A percentile compares a stretch with the other conserved stretches of the same genome.
These are phyloP conservation scores for Kalaharituber pfeilii DNA, from an alignment of 2,329 filamentous ascomycete genomes.

Conservation along the genomic window DNA sequence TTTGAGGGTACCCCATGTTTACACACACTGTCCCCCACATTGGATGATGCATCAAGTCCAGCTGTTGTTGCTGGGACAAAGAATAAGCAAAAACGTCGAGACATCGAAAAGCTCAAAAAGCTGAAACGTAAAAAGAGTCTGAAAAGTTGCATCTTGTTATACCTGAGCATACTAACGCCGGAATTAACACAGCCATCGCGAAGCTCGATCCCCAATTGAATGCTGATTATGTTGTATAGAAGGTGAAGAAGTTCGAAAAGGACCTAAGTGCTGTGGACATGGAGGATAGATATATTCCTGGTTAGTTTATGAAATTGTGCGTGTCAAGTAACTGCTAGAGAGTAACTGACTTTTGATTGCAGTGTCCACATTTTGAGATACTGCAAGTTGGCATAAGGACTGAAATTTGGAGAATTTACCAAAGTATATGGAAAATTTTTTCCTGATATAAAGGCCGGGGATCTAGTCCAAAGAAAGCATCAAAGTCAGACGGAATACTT, in stretches of 20 bases:
- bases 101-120: no score
- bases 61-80: no score
- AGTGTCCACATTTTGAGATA: conserved; percentile 64
- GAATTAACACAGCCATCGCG: conserved; percentile 58
- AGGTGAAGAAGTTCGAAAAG: conserved; percentile 57
- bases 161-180: not conserved
- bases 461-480: conserved; percentile 18
- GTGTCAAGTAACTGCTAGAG: not conserved
- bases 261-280: conserved; percentile 72
- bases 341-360: conserved; percentile 6
- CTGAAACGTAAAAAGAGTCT: no score
- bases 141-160: conserved; percentile 3
- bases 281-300: conserved; percentile 62
- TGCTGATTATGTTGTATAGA: conserved; percentile 69
- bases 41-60: no score
- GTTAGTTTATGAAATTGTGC: conserved; percentile 31
- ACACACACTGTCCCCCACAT: no score
- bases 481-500: conserved; percentile 37
- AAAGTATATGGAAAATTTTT: conserved; percentile 50
- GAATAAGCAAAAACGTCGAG: no score
- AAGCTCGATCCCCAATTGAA: conserved; percentile 69
- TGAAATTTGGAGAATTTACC: conserved; percentile 58
- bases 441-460: not conserved
- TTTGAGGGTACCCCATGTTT: no score
- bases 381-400: conserved; percentile 50